A percentile compares a stretch with the other conserved stretches of the same genome.
Evolutionary conservation across 257 asterid species (phyloP).

Genomic region (Misopates orontium): DNA sequence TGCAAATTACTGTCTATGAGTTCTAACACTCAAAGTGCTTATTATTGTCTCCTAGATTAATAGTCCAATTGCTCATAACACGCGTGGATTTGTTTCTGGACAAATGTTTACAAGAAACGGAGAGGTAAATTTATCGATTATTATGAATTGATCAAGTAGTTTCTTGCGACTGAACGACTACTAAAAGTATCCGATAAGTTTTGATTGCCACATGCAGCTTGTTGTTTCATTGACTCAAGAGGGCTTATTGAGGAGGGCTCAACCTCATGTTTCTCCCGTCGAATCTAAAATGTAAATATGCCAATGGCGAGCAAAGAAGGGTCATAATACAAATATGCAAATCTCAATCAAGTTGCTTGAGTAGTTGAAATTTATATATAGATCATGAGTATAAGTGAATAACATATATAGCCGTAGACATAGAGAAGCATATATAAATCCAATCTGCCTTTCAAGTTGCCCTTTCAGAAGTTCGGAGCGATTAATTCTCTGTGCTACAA

Average conservation of each 20-base stretch:
- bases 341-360: no score
- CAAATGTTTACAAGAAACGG: slow-evolving; percentile 77
- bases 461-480: no score
- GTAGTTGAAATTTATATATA: no score
- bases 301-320: no score
- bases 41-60: slow-evolving; percentile 47
- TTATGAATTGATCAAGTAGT: neutral
- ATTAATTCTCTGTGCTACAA: no score
- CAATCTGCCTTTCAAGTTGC: no score
- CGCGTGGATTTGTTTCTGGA: slow-evolving; percentile 82
- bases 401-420: no score
- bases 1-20: no score
- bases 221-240: slow-evolving; percentile 82
- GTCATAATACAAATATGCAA: no score
- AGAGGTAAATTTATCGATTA: slow-evolving; percentile 52
- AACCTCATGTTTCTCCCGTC: slow-evolving; percentile 33
- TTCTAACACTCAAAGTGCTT: no score
- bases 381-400: no score
- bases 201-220: slow-evolving; percentile 48
- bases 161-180: neutral
- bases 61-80: slow-evolving; percentile 74
- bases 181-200: neutral
- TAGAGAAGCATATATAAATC: no score
- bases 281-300: slow-evolving; percentile 49
- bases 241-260: slow-evolving; percentile 66